Evolutionary conservation across 805 yeast genomes (phyloP), one percentile per base, ranked within the genome.

Genomic region (Candida boleticola): DNA sequence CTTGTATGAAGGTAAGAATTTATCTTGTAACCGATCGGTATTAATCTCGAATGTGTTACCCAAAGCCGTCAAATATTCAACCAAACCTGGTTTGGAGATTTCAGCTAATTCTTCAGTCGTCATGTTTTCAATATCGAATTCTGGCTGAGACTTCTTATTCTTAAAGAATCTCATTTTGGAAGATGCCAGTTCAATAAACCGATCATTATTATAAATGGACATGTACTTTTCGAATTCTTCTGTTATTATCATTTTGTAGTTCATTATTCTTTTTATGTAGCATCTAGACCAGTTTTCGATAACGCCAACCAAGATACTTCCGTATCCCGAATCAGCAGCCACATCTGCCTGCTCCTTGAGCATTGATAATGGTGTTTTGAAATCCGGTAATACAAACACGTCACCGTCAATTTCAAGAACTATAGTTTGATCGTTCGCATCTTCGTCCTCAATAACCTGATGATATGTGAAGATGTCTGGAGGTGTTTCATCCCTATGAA

Each of bases 281-380:
- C 85, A 68, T 5, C 65, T 68, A 25, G 84, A 77, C 71, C 89
- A 85, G 45, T 83, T 80, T 40, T 76, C 82, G 13, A 89, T 78
- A 10, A 88, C 93, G 19, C 92, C 93, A 10, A 82, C 81, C 26
- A 89, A 68, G 21, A 89, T 85, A 48, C 82, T 76, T 5, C 89
- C 88, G 60, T 86, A 89, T 3, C 88, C 87, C 3, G 92, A 80
- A 25, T 84, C 90, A 0, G 89, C 86, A 0, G 95, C 93, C 5
- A 85, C 90, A 47, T 85, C 95, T 13, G 88, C 83, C 60, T 89
- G 96, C 56, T 89, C 96, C n/a, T 83, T 82, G 44, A 89, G 79
- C 83, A 89, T 84, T 47, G 85, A 80, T 58, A 86, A 82, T 22
- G 89, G 82, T 3, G 85, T 82, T 46, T 81, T 83, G 40, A 89